Evolutionary conservation across 2,329 filamentous ascomycete genomes (phyloP).

Genomic region (Nemania diffusa): DNA sequence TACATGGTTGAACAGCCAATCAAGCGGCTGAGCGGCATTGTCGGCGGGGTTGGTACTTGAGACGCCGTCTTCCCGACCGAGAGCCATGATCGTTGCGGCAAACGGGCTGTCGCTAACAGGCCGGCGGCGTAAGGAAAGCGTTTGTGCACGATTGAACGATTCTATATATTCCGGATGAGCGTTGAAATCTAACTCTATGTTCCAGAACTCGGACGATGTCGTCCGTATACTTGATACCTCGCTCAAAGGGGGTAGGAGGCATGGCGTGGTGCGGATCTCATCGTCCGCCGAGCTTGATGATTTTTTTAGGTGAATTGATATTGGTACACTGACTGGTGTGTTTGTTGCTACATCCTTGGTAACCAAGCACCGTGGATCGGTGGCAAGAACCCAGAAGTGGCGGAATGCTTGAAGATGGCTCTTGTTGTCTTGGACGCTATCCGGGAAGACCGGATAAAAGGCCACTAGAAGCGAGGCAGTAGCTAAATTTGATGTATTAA

Average conservation of each 20-base stretch:
- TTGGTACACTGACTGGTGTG: constrained; percentile 78
- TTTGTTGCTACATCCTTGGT: constrained; percentile 87
- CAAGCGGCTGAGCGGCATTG: constrained; percentile 61
- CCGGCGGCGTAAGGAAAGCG: constrained; percentile 77
- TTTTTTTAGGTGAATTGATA: constrained; percentile 70
- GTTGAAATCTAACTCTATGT: constrained; percentile 79
- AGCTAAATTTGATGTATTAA: constrained; percentile 87
- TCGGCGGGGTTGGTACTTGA: constrained; percentile 50
- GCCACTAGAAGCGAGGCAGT: constrained; percentile 87
- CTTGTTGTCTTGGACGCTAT: constrained; percentile 89
- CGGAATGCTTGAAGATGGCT: constrained; percentile 96
- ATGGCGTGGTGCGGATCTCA: constrained; percentile 64
- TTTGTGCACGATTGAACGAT: constrained; percentile 76
- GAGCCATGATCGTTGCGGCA: constrained; percentile 76
- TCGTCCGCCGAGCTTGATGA: constrained; percentile 35
- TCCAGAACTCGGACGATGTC: constrained; percentile 78
- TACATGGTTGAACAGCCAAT: constrained; percentile 78
- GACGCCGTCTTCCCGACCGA: constrained; percentile 62
- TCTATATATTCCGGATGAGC: constrained; percentile 68
- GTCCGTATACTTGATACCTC: constrained; percentile 69
- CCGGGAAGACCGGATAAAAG: constrained; percentile 94
- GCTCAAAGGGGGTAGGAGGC: constrained; percentile 71
- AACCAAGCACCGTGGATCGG: constrained; percentile 88
- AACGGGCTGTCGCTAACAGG: constrained; percentile 76
- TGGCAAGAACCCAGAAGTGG: constrained; percentile 95